Conservation (phyloP, 2,329 filamentous ascomycete genomes). For the Fusarium drepaniforme region DNA sequence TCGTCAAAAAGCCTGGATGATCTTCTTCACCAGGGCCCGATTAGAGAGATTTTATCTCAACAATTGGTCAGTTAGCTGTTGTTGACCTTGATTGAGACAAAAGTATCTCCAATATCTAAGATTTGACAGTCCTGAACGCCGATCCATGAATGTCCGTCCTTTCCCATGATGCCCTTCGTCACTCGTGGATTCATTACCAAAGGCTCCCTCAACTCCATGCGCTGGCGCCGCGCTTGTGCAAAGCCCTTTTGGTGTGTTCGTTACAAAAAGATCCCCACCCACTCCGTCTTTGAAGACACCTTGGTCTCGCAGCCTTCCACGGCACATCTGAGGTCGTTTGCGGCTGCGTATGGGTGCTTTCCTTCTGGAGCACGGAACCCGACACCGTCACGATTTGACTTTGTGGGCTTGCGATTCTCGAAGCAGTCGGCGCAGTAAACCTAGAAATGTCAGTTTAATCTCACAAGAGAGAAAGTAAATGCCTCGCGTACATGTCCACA, state of each 20-base stretch:
- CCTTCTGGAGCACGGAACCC: slow-evolving; percentile 54
- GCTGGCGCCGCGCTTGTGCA: slow-evolving; percentile 4
- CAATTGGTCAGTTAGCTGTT: not conserved
- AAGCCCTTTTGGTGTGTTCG: not conserved
- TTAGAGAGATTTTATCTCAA: not conserved
- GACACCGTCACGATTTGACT: slow-evolving; percentile 47
- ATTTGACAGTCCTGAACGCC: slow-evolving; percentile 31
- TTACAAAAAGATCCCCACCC: slow-evolving; percentile 72
- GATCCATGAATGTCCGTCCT: slow-evolving; percentile 17
- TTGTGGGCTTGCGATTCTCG: slow-evolving; percentile 63
- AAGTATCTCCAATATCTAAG: slow-evolving; percentile 10
- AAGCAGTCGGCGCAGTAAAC: slow-evolving; percentile 74
- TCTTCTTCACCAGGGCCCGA: not conserved
- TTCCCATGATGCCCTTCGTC: slow-evolving; percentile 21
- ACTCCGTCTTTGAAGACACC: slow-evolving; percentile 65
- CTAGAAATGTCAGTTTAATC: slow-evolving; percentile 49
- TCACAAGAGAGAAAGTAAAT: not conserved
- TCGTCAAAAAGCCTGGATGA: not conserved
- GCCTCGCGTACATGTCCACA: slow-evolving; percentile 86
- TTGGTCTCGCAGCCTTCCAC: slow-evolving; percentile 69
- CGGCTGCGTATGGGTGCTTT: slow-evolving; percentile 39
- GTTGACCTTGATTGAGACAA: not conserved
- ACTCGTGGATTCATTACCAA: slow-evolving; percentile 30
- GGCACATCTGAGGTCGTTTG: slow-evolving; percentile 61
- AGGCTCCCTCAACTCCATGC: not conserved